Base-by-base conservation (phyloP, 192 early-diverging fungal species). In the Ambispora gerdemannii region DNA sequence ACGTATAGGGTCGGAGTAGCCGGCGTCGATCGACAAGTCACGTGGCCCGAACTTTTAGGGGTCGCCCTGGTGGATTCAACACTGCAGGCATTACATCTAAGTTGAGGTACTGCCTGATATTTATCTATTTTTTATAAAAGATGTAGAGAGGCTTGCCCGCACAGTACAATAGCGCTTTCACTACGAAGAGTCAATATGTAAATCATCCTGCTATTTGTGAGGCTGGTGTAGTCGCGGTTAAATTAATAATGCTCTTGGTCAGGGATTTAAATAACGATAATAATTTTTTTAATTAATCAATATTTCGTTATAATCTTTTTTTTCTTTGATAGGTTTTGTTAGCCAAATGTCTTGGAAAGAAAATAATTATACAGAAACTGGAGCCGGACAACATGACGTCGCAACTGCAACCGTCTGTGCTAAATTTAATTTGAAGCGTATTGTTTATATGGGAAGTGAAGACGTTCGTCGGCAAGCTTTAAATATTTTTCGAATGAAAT, bases 361-460 rank as follows among this genome's bases (percentile, higher is more conserved):
- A 85, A 63, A 87, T 95, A 72, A 97, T 97, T 64, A 99, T 84
- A 95, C 97, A 58, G 97, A 99, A 74, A 99, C 97, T 13, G 95
- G 97, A 51, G 95, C 97, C 53, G 97, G 97, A 11, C 97, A 99
- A 72, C 95, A 99, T 76, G 97, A 95, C 77, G 95, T 99, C 15
- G 95, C 93, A 20, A 97, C 95, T 1, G 97, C 97, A 1, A 97
- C 95, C 38, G 93, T 95, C 25, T 99, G 97, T 78, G 97, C 97
- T 70, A 97, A 97, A 80, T 92, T 99, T 78, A 95, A 94, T 6
- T 82, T 99, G 53, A 91, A 97, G 80, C 97, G 97, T 77, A 86
- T 92, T 72, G 85, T 99, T 38, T 99, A 97, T 81, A 99, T 99
- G 97, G 97, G 97, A 60, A 90, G 90, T 4, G 95, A 97, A 76